phyloP scores from a whole-genome alignment of 768 basidiomycete genomes.

The Lactarius hengduanensis region DNA sequence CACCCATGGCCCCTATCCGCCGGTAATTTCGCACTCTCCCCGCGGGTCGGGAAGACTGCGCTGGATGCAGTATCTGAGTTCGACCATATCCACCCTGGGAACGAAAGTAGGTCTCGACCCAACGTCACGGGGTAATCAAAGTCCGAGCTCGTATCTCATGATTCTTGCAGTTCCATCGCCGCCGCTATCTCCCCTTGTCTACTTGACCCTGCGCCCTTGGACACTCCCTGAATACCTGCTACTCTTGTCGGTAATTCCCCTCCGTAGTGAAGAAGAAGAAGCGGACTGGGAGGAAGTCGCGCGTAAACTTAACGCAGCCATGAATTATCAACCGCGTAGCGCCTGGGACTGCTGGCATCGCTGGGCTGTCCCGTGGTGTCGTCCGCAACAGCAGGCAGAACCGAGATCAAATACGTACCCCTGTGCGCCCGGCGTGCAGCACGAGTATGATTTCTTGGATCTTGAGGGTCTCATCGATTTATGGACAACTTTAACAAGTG shows the following conservation, averaged over 20 bases:
- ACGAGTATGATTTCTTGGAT: constrained; percentile 19
- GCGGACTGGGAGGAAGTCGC: constrained; percentile 26
- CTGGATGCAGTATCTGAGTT: constrained; percentile 26
- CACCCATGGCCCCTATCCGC: constrained; percentile 18
- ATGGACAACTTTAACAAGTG: constrained; percentile 18
- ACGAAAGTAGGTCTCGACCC: constrained; percentile 3
- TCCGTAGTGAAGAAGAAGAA: constrained; percentile 3
- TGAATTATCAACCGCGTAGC: constrained; percentile 12
- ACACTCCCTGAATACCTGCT: constrained; percentile 26
- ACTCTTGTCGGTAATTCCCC: constrained; percentile 21
- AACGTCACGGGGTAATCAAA: not conserved
- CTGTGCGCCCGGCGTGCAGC: constrained; percentile 29
- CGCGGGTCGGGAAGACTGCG: constrained; percentile 25
- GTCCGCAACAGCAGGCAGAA: not conserved
- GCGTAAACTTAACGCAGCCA: constrained; percentile 9
- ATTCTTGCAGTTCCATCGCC: constrained; percentile 13
- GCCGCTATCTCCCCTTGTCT: constrained; percentile 23
- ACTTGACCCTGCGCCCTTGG: constrained; percentile 26
- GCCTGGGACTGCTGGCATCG: constrained; percentile 31
- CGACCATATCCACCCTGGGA: constrained; percentile 10
- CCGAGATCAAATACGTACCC: constrained; percentile 19
- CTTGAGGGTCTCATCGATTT: constrained; percentile 22
- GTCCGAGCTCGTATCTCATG: not conserved
- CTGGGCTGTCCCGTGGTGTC: constrained; percentile 28
- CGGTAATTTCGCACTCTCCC: constrained; percentile 12